Conservation (phyloP, 2,329 filamentous ascomycete species). For the Microsporum ferrugineum region DNA sequence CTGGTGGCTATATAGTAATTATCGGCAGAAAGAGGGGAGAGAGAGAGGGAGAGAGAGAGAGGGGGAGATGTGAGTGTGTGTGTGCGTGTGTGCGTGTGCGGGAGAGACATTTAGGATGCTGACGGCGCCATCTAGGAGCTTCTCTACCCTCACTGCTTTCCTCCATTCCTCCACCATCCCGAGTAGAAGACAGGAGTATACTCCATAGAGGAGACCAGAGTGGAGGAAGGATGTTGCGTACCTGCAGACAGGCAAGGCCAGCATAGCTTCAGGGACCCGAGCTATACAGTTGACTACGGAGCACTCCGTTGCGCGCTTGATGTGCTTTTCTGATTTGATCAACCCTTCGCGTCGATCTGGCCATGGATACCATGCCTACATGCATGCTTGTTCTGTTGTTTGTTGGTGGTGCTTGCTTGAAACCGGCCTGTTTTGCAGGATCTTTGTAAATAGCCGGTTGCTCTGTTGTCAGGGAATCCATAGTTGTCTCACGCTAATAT, state of each 20-base stretch:
- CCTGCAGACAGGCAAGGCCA: background rate
- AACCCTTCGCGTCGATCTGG: background rate
- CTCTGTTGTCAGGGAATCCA: background rate
- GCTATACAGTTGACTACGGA: background rate
- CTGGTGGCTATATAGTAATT: background rate
- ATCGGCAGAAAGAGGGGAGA: background rate
- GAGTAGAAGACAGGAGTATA: background rate
- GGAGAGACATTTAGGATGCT: background rate
- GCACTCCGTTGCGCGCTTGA: background rate
- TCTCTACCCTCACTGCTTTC: background rate
- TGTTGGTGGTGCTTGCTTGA: background rate
- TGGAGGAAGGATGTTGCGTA: background rate
- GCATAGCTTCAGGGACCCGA: background rate
- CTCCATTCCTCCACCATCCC: no score
- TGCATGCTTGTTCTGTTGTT: background rate
- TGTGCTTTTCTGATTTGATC: background rate
- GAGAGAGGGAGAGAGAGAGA: background rate
- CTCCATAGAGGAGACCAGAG: background rate
- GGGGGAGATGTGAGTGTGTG: background rate
- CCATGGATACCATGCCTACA: background rate
- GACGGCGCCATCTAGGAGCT: background rate
- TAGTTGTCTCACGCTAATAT: background rate
- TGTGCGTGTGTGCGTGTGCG: background rate
- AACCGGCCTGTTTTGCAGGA: background rate
- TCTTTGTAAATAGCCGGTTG: background rate